Evolutionary conservation across 2,329 filamentous ascomycete genomes (phyloP), one percentile per base, ranked within the genome.

Genomic region (Penicillium paneum): DNA sequence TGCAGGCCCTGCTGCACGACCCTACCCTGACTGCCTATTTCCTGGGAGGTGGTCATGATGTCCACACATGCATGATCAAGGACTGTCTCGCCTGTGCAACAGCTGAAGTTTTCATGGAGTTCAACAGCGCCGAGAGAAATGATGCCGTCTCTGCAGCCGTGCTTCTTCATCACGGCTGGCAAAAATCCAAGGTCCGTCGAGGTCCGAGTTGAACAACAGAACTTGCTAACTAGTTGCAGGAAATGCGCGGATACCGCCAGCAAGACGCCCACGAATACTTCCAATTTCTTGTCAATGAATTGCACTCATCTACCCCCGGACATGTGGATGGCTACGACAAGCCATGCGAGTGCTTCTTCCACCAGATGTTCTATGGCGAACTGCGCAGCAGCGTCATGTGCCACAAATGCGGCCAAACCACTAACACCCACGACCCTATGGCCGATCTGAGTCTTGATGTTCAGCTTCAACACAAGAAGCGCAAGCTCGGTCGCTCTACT

Each of bases 211-310:
- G 12, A 19, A 17, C 11, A 36, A 12, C 13, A 1, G 15, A 34
- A 38, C 15, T 36, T 26, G 56, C 55, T 61, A 53, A 55, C 41
- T 39, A 49, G 15, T 15, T 15, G 34, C 55, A 90, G 74, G 86
- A 88, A 57, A 80, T 92, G 21, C 90, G 93, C 1, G 94, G 92
- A 11, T 96, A 95, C 65, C 90, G 92, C 66, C 93, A 97, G 74
- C 93, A 97, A 76, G 93, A 97, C 69, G 93, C 93, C 0, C 93
- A 97, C 69, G 93, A 97, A 71, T 97, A 96, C 75, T 95, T 97
- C 72, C 91, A 96, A 70, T 97, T 96, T 68, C 83, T 97, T 32
- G 88, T 95, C 34, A 93, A 97, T 75, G 90, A 94, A 65, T 81
- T 99, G 15, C 93, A 97, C 69, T 85, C 89, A 67, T 83, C 77